A percentile compares a stretch with the other conserved stretches of the same genome.
phyloP scores from a whole-genome alignment of 192 early-diverging fungal genomes.

The Podila clonocystis region DNA sequence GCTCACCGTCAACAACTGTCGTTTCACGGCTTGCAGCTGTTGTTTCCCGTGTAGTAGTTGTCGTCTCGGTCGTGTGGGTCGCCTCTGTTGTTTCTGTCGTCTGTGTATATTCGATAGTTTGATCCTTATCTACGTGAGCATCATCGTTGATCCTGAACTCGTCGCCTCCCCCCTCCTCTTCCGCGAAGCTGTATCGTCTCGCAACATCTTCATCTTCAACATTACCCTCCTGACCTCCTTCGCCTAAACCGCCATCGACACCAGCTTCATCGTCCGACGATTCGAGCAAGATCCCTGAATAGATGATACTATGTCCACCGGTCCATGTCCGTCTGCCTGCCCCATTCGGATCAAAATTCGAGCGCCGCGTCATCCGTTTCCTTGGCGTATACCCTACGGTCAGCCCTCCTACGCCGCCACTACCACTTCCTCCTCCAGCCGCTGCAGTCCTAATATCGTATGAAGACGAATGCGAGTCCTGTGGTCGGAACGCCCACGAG shows the following conservation, averaged over 20 bases:
- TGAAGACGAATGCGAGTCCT: slow-evolving; percentile 10
- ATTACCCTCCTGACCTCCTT: background rate
- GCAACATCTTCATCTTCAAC: slow-evolving; percentile 5
- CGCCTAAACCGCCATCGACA: background rate
- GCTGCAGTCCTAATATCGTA: slow-evolving; percentile 27
- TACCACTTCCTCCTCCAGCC: slow-evolving; percentile 2
- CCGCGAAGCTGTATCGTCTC: background rate
- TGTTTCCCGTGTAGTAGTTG: background rate
- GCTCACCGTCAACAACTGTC: background rate
- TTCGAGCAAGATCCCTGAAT: slow-evolving; percentile 45
- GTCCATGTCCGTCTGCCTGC: slow-evolving; percentile 45
- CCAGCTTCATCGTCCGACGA: slow-evolving; percentile 31
- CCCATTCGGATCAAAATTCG: slow-evolving; percentile 25
- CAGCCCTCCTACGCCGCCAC: background rate
- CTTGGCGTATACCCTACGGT: slow-evolving; percentile 28
- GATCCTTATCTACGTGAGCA: background rate
- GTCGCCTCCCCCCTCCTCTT: background rate
- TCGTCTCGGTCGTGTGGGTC: background rate
- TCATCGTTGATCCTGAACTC: background rate
- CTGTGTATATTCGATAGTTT: background rate
- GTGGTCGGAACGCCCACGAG: slow-evolving; percentile 28
- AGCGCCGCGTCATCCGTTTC: slow-evolving; percentile 7
- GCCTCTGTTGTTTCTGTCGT: background rate
- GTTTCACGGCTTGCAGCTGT: background rate
- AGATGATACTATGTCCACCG: slow-evolving; percentile 49